Evolutionary conservation across 768 basidiomycete genomes (phyloP).

Genomic region (Mrakia frigida): DNA sequence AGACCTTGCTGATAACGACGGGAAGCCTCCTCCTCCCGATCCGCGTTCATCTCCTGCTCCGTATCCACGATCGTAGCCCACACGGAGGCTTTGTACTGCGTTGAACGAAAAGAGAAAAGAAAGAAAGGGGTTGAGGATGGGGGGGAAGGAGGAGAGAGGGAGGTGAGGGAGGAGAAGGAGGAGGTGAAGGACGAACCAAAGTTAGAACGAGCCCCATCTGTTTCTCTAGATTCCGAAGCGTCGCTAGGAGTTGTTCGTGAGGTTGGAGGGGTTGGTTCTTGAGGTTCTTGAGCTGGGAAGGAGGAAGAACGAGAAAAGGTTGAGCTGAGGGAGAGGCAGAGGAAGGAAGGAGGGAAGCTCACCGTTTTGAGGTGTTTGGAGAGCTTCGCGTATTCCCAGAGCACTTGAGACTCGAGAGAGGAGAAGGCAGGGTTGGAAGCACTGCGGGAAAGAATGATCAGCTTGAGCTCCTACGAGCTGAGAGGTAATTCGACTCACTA

Average conservation of each 20-base stretch:
- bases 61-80: slow-evolving; percentile 71
- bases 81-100: slow-evolving; percentile 89
- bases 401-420: slow-evolving; percentile 65
- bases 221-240: slow-evolving; percentile 74
- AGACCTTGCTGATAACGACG: slow-evolving; percentile 3
- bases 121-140: slow-evolving; percentile 44
- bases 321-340: not conserved
- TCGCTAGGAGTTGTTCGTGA: slow-evolving; percentile 67
- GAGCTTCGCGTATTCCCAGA: slow-evolving; percentile 90
- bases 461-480: not conserved
- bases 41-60: slow-evolving; percentile 37
- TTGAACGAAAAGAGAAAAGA: not conserved
- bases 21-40: slow-evolving; percentile 11
- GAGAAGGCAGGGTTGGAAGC: slow-evolving; percentile 47
- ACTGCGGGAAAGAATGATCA: not conserved
- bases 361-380: slow-evolving; percentile 75
- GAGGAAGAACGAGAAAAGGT: not conserved
- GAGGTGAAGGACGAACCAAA: slow-evolving; percentile 54
- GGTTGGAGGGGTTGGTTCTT: slow-evolving; percentile 64
- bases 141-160: not conserved
- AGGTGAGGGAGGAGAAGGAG: slow-evolving; percentile 1
- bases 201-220: slow-evolving; percentile 95
- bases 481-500: slow-evolving; percentile 3
- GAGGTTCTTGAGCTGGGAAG: slow-evolving; percentile 43
- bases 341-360: slow-evolving; percentile 37